phyloP scores from a whole-genome alignment of 192 early-diverging fungal species.

The Gamsiella multidivaricata region DNA sequence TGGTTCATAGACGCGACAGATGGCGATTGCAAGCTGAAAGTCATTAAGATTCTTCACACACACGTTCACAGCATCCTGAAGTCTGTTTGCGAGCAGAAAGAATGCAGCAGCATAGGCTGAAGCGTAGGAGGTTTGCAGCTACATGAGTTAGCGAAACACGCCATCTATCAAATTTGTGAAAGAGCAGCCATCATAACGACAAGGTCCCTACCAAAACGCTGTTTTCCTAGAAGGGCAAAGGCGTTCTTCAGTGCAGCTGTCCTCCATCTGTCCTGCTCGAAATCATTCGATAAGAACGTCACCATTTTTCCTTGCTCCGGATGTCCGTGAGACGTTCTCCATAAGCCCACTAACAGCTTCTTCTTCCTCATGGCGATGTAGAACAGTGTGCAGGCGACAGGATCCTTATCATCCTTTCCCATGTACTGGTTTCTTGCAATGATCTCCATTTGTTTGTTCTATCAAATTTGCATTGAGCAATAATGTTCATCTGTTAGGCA shows the following conservation, averaged over 20 bases:
- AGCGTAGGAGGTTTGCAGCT: conserved; percentile 12
- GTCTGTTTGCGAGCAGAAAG: conserved; percentile 88
- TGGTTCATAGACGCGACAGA: conserved; percentile 90
- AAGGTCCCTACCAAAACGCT: conserved; percentile 85
- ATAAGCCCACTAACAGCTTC: conserved; percentile 89
- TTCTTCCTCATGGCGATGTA: conserved; percentile 92
- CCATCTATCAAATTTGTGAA: no score
- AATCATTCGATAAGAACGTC: conserved; percentile 93
- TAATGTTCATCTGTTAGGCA: no score
- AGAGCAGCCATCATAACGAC: no score
- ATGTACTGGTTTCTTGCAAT: conserved; percentile 93
- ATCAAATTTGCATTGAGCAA: background rate
- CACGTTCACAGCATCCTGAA: conserved; percentile 93
- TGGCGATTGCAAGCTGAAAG: conserved; percentile 89
- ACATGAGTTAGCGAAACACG: no score
- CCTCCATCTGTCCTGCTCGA: conserved; percentile 89
- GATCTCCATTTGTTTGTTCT: conserved; percentile 77
- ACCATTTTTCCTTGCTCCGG: conserved; percentile 90
- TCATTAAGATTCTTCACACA: conserved; percentile 94
- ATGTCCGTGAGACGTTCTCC: conserved; percentile 85
- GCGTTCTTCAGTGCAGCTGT: conserved; percentile 98
- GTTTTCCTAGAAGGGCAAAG: conserved; percentile 94
- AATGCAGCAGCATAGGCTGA: conserved; percentile 94
- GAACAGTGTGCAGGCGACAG: conserved; percentile 86
- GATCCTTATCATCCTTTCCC: conserved; percentile 81